Percentiles rank a stretch among this genome's conserved stretches.
These are phyloP conservation scores for Podaxis mareebaensis DNA, from an alignment of 768 basidiomycete species.

Conservation along the genomic window DNA sequence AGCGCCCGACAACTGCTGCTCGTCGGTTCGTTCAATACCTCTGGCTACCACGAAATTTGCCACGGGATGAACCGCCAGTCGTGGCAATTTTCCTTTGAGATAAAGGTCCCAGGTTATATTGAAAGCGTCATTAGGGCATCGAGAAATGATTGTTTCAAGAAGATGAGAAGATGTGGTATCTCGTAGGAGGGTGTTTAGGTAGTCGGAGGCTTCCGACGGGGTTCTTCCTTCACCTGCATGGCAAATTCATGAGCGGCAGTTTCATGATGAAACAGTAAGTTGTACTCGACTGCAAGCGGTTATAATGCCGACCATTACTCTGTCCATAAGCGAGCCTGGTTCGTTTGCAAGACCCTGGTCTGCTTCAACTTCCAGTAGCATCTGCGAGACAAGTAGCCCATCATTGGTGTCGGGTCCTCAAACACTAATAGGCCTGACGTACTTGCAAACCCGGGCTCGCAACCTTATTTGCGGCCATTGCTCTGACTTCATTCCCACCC, in stretches of 20 bases:
- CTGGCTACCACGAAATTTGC: slow-evolving; percentile 93
- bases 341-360: slow-evolving; percentile 58
- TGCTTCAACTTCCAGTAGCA: slow-evolving; percentile 82
- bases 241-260: not conserved
- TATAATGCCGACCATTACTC: slow-evolving; percentile 75
- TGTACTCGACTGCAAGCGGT: slow-evolving; percentile 55
- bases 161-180: slow-evolving; percentile 90
- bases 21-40: slow-evolving; percentile 64
- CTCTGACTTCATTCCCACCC: slow-evolving; percentile 72
- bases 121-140: slow-evolving; percentile 64
- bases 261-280: not conserved
- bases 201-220: slow-evolving; percentile 62
- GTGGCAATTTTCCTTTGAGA: slow-evolving; percentile 69
- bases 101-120: slow-evolving; percentile 73
- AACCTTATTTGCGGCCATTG: slow-evolving; percentile 72
- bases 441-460: slow-evolving; percentile 81
- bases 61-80: slow-evolving; percentile 83
- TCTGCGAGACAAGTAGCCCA: slow-evolving; percentile 40
- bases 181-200: slow-evolving; percentile 76
- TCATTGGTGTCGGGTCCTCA: not conserved
- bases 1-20: slow-evolving; percentile 51
- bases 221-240: slow-evolving; percentile 7
- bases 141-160: slow-evolving; percentile 75
- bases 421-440: slow-evolving; percentile 17
- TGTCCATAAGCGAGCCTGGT: slow-evolving; percentile 78